These are phyloP conservation scores for Termitomyces sp. DNA, from an alignment of 768 basidiomycete genomes.

Conservation along the genomic window DNA sequence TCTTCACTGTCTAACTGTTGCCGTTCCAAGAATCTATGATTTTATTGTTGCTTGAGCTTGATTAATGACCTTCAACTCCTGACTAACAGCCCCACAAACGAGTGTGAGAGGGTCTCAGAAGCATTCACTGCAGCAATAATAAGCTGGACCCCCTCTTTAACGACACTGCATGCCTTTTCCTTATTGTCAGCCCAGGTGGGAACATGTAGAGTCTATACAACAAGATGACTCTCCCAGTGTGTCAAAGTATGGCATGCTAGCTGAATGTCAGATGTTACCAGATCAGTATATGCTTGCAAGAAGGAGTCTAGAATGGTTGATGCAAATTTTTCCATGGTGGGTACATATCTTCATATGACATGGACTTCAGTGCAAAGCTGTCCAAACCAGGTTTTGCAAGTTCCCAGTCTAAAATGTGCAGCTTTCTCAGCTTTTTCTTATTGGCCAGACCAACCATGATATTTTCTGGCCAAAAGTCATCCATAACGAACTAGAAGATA, in stretches of 20 bases:
- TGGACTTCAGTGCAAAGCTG: slow-evolving; percentile 63
- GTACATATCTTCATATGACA: slow-evolving; percentile 44
- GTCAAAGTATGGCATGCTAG: slow-evolving; percentile 32
- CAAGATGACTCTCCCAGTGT: slow-evolving; percentile 55
- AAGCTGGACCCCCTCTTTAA: slow-evolving; percentile 44
- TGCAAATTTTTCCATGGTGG: slow-evolving; percentile 32
- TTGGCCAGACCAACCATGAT: slow-evolving; percentile 40
- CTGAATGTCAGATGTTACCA: slow-evolving; percentile 20
- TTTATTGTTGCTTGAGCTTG: background rate
- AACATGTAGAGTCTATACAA: slow-evolving; percentile 44
- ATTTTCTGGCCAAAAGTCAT: slow-evolving; percentile 76
- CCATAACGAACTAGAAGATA: slow-evolving; percentile 48
- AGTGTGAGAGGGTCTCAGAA: slow-evolving; percentile 20
- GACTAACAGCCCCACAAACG: slow-evolving; percentile 21
- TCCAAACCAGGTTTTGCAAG: slow-evolving; percentile 57
- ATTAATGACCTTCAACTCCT: background rate
- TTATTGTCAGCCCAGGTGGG: slow-evolving; percentile 43
- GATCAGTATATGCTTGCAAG: slow-evolving; percentile 38
- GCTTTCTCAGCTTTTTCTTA: slow-evolving; percentile 30
- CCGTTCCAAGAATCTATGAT: background rate
- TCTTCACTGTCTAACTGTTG: background rate
- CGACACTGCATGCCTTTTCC: slow-evolving; percentile 42
- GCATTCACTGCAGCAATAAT: slow-evolving; percentile 31
- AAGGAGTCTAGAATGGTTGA: slow-evolving; percentile 38
- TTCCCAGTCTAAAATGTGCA: slow-evolving; percentile 67